Conservation (phyloP, 1,284 basidiomycete species). For the Irpex sp. region DNA sequence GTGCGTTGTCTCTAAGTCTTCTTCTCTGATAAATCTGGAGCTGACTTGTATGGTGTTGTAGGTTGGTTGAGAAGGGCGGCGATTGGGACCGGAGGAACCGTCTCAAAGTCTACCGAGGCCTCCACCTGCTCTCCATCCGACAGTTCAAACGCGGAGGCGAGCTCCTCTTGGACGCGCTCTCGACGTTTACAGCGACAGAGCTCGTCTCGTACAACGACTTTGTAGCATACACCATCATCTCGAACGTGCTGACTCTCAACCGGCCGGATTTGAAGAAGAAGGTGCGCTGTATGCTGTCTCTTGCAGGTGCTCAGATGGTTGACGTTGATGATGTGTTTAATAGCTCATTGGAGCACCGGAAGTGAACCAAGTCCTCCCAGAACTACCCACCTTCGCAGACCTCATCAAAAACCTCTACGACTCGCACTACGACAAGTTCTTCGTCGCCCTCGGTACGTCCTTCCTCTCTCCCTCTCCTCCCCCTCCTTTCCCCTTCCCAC, state of each 20-base stretch:
- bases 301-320: not conserved
- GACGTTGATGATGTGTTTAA: too few relatives aligned
- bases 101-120: conserved; percentile 91
- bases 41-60: conserved; percentile 25
- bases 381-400: conserved; percentile 64
- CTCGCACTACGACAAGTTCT: conserved; percentile 93
- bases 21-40: not conserved
- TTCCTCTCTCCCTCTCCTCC: not conserved
- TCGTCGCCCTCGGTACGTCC: conserved; percentile 71
- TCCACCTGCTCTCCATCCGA: conserved; percentile 84
- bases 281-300: conserved; percentile 37
- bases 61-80: conserved; percentile 91
- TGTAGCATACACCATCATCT: conserved; percentile 81
- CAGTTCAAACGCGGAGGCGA: conserved; percentile 68
- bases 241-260: conserved; percentile 72
- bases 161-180: conserved; percentile 85
- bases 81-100: conserved; percentile 98
- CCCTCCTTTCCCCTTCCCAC: too few relatives aligned
- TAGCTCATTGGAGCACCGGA: conserved; percentile 67
- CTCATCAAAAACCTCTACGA: conserved; percentile 80
- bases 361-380: conserved; percentile 67
- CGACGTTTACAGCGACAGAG: conserved; percentile 93
- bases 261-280: conserved; percentile 91
- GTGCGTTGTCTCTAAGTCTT: conserved; percentile 40
- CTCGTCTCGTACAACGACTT: conserved; percentile 90